A percentile compares a stretch with the other conserved stretches of the same genome.
phyloP scores from a whole-genome alignment of 1,284 basidiomycete species.

The Ustilago curta region DNA sequence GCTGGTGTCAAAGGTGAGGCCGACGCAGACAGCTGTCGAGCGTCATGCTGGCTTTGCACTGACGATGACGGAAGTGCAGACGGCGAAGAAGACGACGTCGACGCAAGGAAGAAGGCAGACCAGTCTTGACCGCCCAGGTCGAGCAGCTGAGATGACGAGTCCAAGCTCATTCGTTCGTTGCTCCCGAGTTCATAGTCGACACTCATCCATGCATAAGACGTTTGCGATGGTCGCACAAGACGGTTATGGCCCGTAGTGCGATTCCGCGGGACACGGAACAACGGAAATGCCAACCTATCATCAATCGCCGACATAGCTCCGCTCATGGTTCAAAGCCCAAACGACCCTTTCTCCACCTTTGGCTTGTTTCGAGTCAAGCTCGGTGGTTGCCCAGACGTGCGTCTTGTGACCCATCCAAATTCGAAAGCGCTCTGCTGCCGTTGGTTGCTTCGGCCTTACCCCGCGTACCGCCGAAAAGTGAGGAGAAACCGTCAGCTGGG shows the following conservation, averaged over 20 bases:
- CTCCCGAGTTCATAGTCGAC: not conserved
- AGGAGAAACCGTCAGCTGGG: not conserved
- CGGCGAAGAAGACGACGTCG: not conserved
- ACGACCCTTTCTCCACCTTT: conserved; percentile 1
- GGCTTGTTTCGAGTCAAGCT: not conserved
- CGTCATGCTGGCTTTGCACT: not conserved
- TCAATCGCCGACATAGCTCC: not conserved
- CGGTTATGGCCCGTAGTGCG: not conserved
- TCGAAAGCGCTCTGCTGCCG: not conserved
- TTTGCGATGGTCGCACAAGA: not conserved
- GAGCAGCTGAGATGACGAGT: not conserved
- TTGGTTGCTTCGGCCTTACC: conserved; percentile 3
- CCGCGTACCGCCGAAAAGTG: conserved; percentile 10
- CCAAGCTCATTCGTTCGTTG: conserved; percentile 12
- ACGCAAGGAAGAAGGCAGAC: conserved; percentile 7
- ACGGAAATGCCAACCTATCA: no score
- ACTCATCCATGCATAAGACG: not conserved
- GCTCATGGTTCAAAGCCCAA: no score
- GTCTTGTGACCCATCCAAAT: not conserved
- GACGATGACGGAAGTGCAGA: not conserved
- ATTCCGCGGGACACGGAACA: conserved; percentile 2
- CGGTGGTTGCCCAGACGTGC: conserved; percentile 9
- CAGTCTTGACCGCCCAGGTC: conserved; percentile 10
- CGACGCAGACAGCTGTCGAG: not conserved
- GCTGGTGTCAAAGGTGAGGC: conserved; percentile 4